Evolutionary conservation across 305 asterid species (phyloP), one percentile per base, ranked within the genome.

Genomic region (Stenogyne calaminthoides): DNA sequence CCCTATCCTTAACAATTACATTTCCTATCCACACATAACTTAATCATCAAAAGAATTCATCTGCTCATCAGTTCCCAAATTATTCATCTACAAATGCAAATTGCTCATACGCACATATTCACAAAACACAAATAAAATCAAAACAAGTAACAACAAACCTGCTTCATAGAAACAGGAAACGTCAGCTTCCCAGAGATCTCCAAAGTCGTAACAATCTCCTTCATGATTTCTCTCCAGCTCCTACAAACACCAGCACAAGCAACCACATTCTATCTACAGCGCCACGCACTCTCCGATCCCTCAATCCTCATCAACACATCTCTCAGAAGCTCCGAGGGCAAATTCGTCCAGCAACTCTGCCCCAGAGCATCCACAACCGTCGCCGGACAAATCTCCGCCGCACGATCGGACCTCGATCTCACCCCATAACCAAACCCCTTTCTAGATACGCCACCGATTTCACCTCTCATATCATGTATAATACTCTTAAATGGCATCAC

Each of bases 261-360:
- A 76, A 89, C 91, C 66, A 93, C 95, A 81, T 80, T 76, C 87
- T 76, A 84, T 61, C 97, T 72, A 4, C 74, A 75, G 0, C 86
- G 93, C 97, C 98, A 92, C 9, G 77, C 65, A 34, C 77, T 60
- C 54, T 93, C 97, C 0, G 96, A 88, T 59, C 77, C 90, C 86
- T 93, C 98, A 51, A 93, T 84, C 83, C 97, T 69, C 84, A 81
- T 76, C 6, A 91, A 78, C 9, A 93, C 97, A 20, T 91, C 98
- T 80, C 96, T 88, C 86, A 93, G 79, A 7, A 93, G 91, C 94
- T 93, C 98, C 0, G 93, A 84, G 0, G 98, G 97, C 94, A 93
- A 81, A 75, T 87, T 89, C 7, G 91, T 92, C 97, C 98, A 93
- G 69, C 94, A 88, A 71, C 98, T 89, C 82, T 83, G 97, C 88